These are phyloP conservation scores for Boletellus ananiceps DNA, from an alignment of 768 basidiomycete species.

Conservation along the genomic window DNA sequence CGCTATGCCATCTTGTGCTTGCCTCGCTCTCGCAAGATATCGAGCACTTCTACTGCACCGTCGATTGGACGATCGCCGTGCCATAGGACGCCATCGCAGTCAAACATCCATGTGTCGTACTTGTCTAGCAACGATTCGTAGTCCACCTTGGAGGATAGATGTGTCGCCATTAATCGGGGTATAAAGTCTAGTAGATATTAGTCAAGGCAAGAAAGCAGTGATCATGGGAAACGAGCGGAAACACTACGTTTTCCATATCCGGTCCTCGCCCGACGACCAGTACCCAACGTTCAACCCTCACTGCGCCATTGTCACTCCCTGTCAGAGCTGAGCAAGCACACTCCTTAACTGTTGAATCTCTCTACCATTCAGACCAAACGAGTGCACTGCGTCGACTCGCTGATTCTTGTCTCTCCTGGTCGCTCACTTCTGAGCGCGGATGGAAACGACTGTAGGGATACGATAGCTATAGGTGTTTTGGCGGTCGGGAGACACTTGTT, in stretches of 20 bases:
- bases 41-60: conserved; percentile 71
- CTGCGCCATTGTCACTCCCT: too few relatives aligned
- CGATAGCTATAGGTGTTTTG: too few relatives aligned
- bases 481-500: too few relatives aligned
- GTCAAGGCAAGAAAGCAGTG: background rate
- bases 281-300: too few relatives aligned
- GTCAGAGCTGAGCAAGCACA: too few relatives aligned
- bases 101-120: conserved; percentile 94
- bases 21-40: conserved; percentile 68
- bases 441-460: too few relatives aligned
- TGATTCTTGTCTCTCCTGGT: too few relatives aligned
- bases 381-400: too few relatives aligned
- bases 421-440: too few relatives aligned
- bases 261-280: conserved; percentile 1
- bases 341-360: too few relatives aligned
- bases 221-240: too few relatives aligned
- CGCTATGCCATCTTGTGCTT: conserved; percentile 29
- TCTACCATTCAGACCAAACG: too few relatives aligned
- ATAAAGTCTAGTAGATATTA: conserved; percentile 14
- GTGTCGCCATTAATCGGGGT: conserved; percentile 19
- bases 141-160: conserved; percentile 36
- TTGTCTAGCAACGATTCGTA: conserved; percentile 49
- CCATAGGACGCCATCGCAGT: conserved; percentile 97
- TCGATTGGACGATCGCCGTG: conserved; percentile 76
- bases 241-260: conserved; percentile 23